Conservation (phyloP, 2,329 filamentous ascomycete genomes). For the Scopulariopsis brevicaulis region DNA sequence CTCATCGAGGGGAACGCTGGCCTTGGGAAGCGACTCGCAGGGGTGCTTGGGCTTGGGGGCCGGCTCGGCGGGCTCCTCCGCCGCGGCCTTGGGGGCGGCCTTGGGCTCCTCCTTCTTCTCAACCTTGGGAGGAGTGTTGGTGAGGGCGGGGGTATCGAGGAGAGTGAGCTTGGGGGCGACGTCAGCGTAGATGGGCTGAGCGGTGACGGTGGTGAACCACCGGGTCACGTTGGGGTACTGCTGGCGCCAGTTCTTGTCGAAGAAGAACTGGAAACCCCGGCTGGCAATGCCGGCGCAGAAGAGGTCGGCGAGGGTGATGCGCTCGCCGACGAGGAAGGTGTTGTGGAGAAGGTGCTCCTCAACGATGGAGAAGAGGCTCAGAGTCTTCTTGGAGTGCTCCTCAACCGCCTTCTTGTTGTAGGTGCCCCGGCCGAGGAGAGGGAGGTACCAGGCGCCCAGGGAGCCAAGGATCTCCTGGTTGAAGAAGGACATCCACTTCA, state of each 20-base stretch:
- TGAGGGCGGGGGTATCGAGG: slow-evolving; percentile 69
- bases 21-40: slow-evolving; percentile 69
- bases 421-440: slow-evolving; percentile 65
- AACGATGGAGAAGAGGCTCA: slow-evolving; percentile 58
- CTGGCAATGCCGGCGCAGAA: slow-evolving; percentile 69
- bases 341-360: slow-evolving; percentile 84
- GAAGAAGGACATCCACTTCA: slow-evolving; percentile 96
- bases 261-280: slow-evolving; percentile 89
- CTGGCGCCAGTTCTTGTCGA: slow-evolving; percentile 79
- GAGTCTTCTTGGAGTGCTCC: slow-evolving; percentile 57
- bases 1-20: slow-evolving; percentile 81
- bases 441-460: slow-evolving; percentile 74
- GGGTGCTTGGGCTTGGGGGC: slow-evolving; percentile 95
- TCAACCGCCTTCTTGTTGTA: slow-evolving; percentile 99
- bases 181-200: slow-evolving; percentile 81
- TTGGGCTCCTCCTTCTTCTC: slow-evolving; percentile 29
- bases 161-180: slow-evolving; percentile 66
- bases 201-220: slow-evolving; percentile 91
- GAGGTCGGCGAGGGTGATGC: slow-evolving; percentile 90
- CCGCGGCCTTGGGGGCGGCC: slow-evolving; percentile 61
- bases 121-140: slow-evolving; percentile 55
- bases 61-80: slow-evolving; percentile 16
- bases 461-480: slow-evolving; percentile 73
- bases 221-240: slow-evolving; percentile 77
- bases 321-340: slow-evolving; percentile 97